Percentiles rank a stretch among this genome's conserved stretches.
Conservation (phyloP, 345 rosid species). For the Brassica incana region DNA sequence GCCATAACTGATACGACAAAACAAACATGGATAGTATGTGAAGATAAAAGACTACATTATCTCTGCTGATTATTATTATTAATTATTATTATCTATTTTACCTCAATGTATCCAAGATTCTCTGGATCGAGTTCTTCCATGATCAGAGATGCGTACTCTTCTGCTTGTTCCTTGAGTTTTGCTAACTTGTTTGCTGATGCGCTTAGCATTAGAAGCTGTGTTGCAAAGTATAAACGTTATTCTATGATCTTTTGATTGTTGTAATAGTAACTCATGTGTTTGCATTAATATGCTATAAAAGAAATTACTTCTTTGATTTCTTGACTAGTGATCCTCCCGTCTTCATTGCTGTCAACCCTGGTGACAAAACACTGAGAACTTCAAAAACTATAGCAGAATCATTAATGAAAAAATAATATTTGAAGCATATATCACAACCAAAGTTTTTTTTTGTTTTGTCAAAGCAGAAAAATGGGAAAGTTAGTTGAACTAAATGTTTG, state of each 20-base stretch:
- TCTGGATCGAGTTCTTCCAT: slow-evolving; percentile 99
- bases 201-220: slow-evolving; percentile 91
- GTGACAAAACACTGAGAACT: slow-evolving; percentile 25
- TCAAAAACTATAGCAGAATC: background rate
- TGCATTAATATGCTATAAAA: background rate
- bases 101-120: slow-evolving; percentile 93
- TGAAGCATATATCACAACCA: background rate
- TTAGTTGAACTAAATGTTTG: background rate
- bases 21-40: background rate
- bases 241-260: background rate
- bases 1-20: slow-evolving; percentile 73
- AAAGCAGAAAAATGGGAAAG: background rate
- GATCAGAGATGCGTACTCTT: slow-evolving; percentile 82
- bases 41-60: background rate
- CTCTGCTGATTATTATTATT: background rate
- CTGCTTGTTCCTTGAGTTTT: slow-evolving; percentile 91
- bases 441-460: background rate
- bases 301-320: slow-evolving; percentile 78
- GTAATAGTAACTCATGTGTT: background rate
- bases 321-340: slow-evolving; percentile 76
- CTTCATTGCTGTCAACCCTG: slow-evolving; percentile 95
- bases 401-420: background rate
- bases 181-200: slow-evolving; percentile 93
- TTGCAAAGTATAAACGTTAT: slow-evolving; percentile 11
- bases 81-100: slow-evolving; percentile 3